Percentiles rank a stretch among this genome's conserved stretches.
Evolutionary conservation across 2,329 filamentous ascomycete genomes (phyloP).

Genomic region (Fusarium austroafricanum): DNA sequence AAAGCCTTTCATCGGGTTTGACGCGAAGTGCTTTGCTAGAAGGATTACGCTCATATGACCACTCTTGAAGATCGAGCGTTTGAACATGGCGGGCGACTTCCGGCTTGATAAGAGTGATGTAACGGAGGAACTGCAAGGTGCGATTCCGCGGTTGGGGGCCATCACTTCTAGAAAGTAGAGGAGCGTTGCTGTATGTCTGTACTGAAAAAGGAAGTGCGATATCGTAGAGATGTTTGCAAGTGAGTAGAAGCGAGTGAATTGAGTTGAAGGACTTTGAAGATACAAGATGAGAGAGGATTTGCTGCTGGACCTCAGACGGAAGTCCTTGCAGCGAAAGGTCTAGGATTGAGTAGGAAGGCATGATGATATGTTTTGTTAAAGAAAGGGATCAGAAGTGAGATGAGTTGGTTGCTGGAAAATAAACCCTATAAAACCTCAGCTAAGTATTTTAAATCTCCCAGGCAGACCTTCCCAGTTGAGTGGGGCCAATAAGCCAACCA

Average conservation of each 20-base stretch:
- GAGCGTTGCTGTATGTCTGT: background rate
- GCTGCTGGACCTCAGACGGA: too few species aligned
- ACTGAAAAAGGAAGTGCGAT: background rate
- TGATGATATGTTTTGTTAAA: too few species aligned
- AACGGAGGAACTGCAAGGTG: background rate
- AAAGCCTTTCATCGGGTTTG: background rate
- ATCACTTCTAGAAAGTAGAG: accelerated
- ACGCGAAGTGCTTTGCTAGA: too few species aligned
- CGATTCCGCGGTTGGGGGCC: background rate
- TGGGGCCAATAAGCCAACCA: too few species aligned
- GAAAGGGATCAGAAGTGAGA: too few species aligned
- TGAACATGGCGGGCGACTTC: background rate
- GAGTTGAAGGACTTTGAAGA: background rate
- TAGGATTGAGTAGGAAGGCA: too few species aligned
- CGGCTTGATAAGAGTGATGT: background rate
- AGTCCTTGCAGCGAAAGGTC: too few species aligned
- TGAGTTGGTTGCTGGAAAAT: too few species aligned
- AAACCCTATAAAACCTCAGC: too few species aligned
- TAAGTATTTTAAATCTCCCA: too few species aligned
- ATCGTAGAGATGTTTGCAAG: background rate
- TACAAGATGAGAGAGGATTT: too few species aligned
- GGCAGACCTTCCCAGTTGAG: too few species aligned
- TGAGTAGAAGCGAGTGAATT: background rate
- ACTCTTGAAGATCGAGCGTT: background rate
- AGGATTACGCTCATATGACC: background rate